phyloP scores from a whole-genome alignment of 2,329 filamentous ascomycete genomes.

The Fusarium sp. region DNA sequence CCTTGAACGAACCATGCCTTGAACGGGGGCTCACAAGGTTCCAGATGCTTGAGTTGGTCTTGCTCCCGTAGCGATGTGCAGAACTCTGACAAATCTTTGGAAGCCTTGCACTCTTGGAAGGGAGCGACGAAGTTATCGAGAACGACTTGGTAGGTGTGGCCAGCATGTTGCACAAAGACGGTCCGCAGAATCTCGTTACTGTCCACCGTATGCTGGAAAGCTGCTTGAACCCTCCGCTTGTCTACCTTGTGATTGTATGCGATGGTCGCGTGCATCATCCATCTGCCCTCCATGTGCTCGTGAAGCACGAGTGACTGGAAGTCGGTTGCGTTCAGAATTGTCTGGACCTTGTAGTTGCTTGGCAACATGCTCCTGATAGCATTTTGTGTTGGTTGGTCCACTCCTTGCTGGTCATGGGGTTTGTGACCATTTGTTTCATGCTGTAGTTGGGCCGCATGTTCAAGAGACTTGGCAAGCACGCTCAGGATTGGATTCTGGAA shows the following conservation, averaged over 20 bases:
- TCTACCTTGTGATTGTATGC: conserved; percentile 3
- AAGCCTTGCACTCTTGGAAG: neutral
- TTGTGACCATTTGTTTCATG: neutral
- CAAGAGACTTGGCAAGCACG: neutral
- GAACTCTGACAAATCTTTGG: neutral
- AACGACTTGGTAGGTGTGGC: neutral
- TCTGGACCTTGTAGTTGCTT: rapidly evolving
- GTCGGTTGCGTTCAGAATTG: neutral
- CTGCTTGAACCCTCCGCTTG: neutral
- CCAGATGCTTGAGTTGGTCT: neutral
- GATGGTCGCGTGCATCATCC: neutral
- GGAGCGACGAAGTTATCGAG: neutral
- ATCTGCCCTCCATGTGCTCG: neutral
- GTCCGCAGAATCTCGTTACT: conserved; percentile 1
- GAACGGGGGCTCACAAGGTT: neutral
- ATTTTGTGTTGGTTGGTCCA: neutral
- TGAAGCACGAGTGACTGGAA: neutral
- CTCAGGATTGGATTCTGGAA: neutral
- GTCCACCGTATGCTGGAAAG: neutral
- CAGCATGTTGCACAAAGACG: neutral
- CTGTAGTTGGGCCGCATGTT: rapidly evolving
- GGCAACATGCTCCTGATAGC: neutral
- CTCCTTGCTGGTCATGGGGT: neutral
- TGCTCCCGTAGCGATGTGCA: neutral
- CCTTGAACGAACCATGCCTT: neutral